Conservation (phyloP, 805 yeast species). For the Ascoidea asiatica region DNA sequence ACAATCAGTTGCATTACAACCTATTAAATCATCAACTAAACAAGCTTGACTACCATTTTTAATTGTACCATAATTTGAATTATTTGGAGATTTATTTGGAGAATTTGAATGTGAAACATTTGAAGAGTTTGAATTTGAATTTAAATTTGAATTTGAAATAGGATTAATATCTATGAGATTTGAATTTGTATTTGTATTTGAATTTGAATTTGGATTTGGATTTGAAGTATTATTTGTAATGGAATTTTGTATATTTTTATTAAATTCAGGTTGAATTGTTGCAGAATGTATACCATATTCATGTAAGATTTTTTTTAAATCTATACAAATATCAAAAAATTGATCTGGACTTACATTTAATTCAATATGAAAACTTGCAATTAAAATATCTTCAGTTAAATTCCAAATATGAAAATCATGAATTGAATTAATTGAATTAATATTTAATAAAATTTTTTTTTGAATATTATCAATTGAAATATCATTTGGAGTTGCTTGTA, state of each 20-base stretch:
- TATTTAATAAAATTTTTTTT: conserved; percentile 46
- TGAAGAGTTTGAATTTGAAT: not conserved
- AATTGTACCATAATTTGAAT: not conserved
- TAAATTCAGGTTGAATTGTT: conserved; percentile 92
- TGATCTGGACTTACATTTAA: conserved; percentile 49
- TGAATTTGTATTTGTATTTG: not conserved
- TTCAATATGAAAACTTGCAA: conserved; percentile 84
- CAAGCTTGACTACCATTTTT: not conserved
- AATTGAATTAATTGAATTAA: conserved; percentile 68
- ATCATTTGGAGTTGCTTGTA: conserved; percentile 88
- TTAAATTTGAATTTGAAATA: not conserved
- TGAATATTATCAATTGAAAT: conserved; percentile 66
- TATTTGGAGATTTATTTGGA: not conserved
- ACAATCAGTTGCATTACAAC: not conserved
- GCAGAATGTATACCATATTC: conserved; percentile 82
- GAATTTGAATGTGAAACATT: not conserved
- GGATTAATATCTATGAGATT: not conserved
- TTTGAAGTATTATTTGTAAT: not conserved
- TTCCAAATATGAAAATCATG: conserved; percentile 98
- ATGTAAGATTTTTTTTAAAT: conserved; percentile 69
- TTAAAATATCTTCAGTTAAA: conserved; percentile 70
- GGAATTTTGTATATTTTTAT: conserved; percentile 14
- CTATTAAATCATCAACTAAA: not conserved
- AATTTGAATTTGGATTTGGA: not conserved
- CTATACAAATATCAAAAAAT: conserved; percentile 57